Percentiles rank a stretch among this genome's conserved stretches.
phyloP scores from a whole-genome alignment of 257 asterid species.

The Parsonsia alboflavescens region DNA sequence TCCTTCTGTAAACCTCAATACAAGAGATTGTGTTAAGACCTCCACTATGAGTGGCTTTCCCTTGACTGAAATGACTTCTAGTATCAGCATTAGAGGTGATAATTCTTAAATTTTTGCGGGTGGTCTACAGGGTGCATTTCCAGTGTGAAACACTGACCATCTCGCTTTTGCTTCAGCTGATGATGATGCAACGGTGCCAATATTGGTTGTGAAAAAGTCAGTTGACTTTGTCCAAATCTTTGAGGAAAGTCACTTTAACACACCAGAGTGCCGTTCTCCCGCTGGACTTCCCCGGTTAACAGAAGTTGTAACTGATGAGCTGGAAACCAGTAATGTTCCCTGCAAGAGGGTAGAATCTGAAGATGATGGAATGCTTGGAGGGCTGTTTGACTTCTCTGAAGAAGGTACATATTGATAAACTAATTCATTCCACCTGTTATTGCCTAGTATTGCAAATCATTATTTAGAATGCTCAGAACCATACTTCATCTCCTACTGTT shows the following conservation, averaged over 20 bases:
- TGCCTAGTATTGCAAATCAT: background rate
- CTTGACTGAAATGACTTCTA: background rate
- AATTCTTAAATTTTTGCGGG: background rate
- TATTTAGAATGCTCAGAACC: background rate
- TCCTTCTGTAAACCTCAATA: slow-evolving; percentile 19
- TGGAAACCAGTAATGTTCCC: background rate
- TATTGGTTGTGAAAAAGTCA: background rate
- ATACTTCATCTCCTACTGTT: background rate
- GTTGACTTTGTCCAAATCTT: slow-evolving; percentile 4
- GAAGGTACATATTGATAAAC: slow-evolving; percentile 7
- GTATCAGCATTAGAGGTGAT: background rate
- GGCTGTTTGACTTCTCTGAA: slow-evolving; percentile 10
- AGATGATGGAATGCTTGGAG: slow-evolving; percentile 8
- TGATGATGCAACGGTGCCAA: background rate
- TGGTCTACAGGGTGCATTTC: background rate
- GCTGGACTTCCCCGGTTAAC: background rate
- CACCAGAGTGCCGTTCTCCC: background rate
- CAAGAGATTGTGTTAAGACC: slow-evolving; percentile 19
- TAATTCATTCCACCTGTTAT: background rate
- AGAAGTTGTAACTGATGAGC: slow-evolving; percentile 4
- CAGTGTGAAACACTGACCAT: background rate
- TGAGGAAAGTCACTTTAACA: slow-evolving; percentile 8
- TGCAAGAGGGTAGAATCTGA: slow-evolving; percentile 5
- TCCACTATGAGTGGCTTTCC: slow-evolving; percentile 25
- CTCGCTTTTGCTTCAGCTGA: background rate